These are phyloP conservation scores for Apiotrichum gracile DNA, from an alignment of 1,284 basidiomycete genomes.

Conservation along the genomic window DNA sequence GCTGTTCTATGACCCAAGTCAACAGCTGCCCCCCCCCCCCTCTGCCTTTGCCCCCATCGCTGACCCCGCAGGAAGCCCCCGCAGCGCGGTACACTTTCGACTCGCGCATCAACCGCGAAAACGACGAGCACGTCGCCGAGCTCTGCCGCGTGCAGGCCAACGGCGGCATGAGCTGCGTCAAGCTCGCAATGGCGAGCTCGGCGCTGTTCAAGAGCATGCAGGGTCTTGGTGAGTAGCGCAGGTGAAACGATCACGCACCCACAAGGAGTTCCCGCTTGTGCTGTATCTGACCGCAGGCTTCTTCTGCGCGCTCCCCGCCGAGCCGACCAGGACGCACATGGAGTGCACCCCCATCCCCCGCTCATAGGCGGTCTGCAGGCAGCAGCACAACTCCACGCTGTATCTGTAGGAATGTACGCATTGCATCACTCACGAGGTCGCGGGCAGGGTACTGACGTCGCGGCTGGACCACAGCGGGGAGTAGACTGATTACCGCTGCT, in stretches of 20 bases:
- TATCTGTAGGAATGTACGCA: not conserved
- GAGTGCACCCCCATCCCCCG: slow-evolving; percentile 62
- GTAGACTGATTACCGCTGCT: too few relatives aligned
- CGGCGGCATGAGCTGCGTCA: slow-evolving; percentile 58
- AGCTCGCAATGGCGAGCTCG: slow-evolving; percentile 65
- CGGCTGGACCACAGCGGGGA: not conserved
- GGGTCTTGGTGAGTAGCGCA: slow-evolving; percentile 17
- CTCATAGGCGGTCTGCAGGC: too few relatives aligned
- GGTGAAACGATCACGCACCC: too few relatives aligned
- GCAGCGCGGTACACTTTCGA: slow-evolving; percentile 31
- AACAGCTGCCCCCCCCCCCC: not conserved
- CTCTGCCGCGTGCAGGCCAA: slow-evolving; percentile 55
- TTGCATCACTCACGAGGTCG: not conserved
- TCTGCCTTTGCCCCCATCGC: not conserved
- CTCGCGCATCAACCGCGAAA: slow-evolving; percentile 48
- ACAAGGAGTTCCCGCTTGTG: too few relatives aligned
- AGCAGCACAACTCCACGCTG: not conserved
- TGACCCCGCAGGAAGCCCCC: slow-evolving; percentile 1
- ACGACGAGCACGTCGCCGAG: slow-evolving; percentile 47
- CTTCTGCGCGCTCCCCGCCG: slow-evolving; percentile 67
- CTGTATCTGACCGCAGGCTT: slow-evolving; percentile 51
- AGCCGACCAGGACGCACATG: slow-evolving; percentile 66
- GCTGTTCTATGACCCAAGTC: too few relatives aligned
- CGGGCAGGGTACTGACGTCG: not conserved
- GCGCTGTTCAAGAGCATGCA: slow-evolving; percentile 71